Evolutionary conservation across 1,284 basidiomycete species (phyloP).

Genomic region (Pseudozyma pruni): DNA sequence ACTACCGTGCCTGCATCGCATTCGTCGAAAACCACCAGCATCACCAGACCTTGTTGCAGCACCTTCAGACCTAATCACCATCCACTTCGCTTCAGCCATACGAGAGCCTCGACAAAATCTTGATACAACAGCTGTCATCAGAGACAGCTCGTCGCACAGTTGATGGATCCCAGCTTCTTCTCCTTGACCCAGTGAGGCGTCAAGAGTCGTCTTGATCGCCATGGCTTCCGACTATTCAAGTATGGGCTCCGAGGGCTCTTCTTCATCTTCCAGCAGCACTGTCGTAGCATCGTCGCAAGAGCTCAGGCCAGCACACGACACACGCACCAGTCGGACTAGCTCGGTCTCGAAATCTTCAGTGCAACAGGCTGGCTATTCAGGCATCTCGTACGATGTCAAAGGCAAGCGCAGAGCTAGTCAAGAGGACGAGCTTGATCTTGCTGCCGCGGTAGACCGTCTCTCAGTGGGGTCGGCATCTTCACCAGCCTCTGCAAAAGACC

Average conservation of each 20-base stretch:
- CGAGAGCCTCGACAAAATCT: too few species aligned
- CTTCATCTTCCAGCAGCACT: conserved; percentile 10
- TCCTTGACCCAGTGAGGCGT: conserved; percentile 10
- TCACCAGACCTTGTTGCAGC: too few species aligned
- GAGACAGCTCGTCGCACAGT: not conserved
- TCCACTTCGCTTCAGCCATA: too few species aligned
- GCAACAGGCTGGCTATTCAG: not conserved
- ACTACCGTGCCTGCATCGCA: too few species aligned
- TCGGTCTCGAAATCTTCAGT: not conserved
- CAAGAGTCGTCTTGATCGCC: not conserved
- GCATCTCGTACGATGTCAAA: conserved; percentile 17
- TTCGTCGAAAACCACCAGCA: too few species aligned
- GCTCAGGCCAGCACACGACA: not conserved
- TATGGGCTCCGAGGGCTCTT: conserved; percentile 3
- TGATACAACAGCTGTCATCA: conserved; percentile 2
- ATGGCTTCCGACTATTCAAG: conserved; percentile 24
- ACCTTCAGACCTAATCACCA: too few species aligned
- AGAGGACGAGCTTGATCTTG: not conserved
- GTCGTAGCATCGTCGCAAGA: not conserved
- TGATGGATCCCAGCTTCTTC: conserved; percentile 3
- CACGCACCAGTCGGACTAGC: not conserved
- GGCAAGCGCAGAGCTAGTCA: conserved; percentile 33
- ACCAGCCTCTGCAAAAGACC: not conserved
- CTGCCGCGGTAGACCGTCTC: conserved; percentile 1
- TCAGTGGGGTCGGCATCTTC: not conserved